Conservation (phyloP, 139 green algal genomes). For the Penium margaritaceum region DNA sequence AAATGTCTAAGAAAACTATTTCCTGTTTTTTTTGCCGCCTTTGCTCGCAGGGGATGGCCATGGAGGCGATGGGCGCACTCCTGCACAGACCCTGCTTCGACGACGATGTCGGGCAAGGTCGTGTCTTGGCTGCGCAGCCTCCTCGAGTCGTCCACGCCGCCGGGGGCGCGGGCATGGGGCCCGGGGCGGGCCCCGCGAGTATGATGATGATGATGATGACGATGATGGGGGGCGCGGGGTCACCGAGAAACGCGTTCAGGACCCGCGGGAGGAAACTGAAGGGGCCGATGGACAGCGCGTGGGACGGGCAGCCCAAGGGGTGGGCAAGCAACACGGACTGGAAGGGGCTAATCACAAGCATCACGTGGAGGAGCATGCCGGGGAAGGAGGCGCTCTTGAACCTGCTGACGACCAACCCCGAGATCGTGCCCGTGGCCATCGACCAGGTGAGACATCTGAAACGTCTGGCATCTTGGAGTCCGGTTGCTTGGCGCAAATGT, state of each 20-base stretch:
- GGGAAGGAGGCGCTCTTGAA: constrained; percentile 56
- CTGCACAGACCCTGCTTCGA: constrained; percentile 46
- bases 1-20: too few relatives aligned
- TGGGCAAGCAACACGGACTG: background rate
- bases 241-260: background rate
- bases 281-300: too few relatives aligned
- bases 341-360: background rate
- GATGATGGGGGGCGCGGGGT: too few relatives aligned
- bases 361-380: constrained; percentile 27
- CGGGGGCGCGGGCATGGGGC: background rate
- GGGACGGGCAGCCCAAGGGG: background rate
- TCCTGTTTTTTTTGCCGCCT: too few relatives aligned
- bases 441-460: too few relatives aligned
- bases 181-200: background rate
- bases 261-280: too few relatives aligned
- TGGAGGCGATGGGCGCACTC: constrained; percentile 42
- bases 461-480: too few relatives aligned
- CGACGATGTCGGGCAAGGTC: constrained; percentile 35
- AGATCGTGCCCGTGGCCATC: constrained; percentile 53
- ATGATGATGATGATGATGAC: too few relatives aligned
- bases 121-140: constrained; percentile 38
- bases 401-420: constrained; percentile 57
- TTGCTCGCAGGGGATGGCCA: constrained; percentile 18
- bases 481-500: too few relatives aligned
- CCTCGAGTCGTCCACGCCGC: constrained; percentile 12